Base-by-base conservation (phyloP, 495 filamentous ascomycete genomes). In the Penicillium bialowiezense region DNA sequence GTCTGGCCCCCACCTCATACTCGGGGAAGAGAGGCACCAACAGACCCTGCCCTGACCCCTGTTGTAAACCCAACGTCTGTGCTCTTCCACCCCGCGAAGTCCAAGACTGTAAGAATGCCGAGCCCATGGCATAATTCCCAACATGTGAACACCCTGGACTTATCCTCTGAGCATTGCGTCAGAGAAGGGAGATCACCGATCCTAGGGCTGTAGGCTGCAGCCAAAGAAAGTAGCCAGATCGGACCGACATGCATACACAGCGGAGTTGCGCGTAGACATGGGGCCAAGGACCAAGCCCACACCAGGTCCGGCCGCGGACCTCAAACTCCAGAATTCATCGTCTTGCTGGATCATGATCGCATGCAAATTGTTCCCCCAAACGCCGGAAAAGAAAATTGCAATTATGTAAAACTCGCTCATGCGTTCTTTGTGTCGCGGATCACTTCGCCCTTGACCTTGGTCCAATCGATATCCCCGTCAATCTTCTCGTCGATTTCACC, bases 391-490 rank as follows among this genome's bases (percentile, higher is more conserved):
- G 13, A 50, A 42, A 32, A 13, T 42, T 21, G 24, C 18, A 45
- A 33, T 50, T 23, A 39, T 44, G 38, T 14, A 37, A 19, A 21
- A 2, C 8, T n/a, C 14, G 55, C 50, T 84, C 72, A 88, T 55
- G 73, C 68, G 68, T 87, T 90, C 63, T 93, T 96, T 57, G 91
- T 89, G 26, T 81, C 82, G 42, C 87, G 86, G 56, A 97, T 86
- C 32, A 87, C 86, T 44, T 85, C 83, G 5, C 92, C 93, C 65
- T 85, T 85, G 15, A 98, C 95, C 66, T 90, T 83, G 15, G 76
- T 70, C 93, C 93, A 98, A 68, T 96, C 84, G 54, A 98, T 97
- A 47, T 84, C 88, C 4, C 67, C 74, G 68, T 97, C 93, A 36
- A 96, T 74, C 51, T 87, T 78, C 64, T 95, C 92, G 67, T 97